Conservation (phyloP, 1,139 yeast genomes). For the Meyerozyma elateridarum region DNA sequence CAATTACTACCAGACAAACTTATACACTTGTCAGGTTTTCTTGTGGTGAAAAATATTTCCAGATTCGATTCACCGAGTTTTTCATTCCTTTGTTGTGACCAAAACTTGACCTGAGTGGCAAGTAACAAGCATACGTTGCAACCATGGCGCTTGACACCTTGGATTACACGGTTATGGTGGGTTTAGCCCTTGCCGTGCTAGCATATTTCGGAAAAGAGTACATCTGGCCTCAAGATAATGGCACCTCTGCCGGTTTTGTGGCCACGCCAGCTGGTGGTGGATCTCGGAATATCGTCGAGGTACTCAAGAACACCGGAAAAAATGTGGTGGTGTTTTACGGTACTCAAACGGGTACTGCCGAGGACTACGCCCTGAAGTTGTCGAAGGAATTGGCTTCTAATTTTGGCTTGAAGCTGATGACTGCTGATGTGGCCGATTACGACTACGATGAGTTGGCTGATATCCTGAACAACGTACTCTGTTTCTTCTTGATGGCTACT, state of each 20-base stretch:
- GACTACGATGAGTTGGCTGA: conserved; percentile 74
- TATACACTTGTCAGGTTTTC: background rate
- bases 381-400: conserved; percentile 82
- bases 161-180: conserved; percentile 66
- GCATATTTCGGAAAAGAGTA: conserved; percentile 66
- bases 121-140: background rate
- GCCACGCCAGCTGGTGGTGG: conserved; percentile 32
- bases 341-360: conserved; percentile 99
- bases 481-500: conserved; percentile 80
- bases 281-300: conserved; percentile 61
- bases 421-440: conserved; percentile 82
- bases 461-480: conserved; percentile 46
- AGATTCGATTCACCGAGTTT: background rate
- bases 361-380: conserved; percentile 88
- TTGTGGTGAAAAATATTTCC: background rate
- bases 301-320: conserved; percentile 59
- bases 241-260: conserved; percentile 37
- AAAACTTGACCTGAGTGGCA: conserved; percentile 4
- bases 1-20: background rate
- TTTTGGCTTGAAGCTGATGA: conserved; percentile 79
- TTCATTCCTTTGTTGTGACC: conserved; percentile 1
- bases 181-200: conserved; percentile 57
- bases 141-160: conserved; percentile 56
- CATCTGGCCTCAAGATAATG: conserved; percentile 41
- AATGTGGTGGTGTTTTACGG: conserved; percentile 83